These are phyloP conservation scores for Kazachstania africana DNA, from an alignment of 805 yeast genomes.

Conservation along the genomic window DNA sequence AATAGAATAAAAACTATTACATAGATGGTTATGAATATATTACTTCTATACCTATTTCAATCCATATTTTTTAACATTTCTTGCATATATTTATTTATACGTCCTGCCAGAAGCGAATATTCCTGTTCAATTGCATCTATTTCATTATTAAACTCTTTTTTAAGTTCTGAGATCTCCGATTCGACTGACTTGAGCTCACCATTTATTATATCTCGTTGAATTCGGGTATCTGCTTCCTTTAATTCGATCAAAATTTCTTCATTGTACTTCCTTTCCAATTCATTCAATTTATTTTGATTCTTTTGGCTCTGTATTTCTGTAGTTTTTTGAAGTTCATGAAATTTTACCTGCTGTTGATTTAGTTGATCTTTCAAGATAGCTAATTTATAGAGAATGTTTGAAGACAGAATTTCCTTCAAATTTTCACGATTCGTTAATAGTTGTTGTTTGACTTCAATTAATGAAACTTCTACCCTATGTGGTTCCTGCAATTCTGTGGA, in stretches of 20 bases:
- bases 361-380: slow-evolving; percentile 32
- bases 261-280: slow-evolving; percentile 35
- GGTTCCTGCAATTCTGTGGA: slow-evolving; percentile 36
- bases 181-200: slow-evolving; percentile 30
- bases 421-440: slow-evolving; percentile 32
- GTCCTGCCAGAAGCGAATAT: slow-evolving; percentile 42
- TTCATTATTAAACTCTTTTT: slow-evolving; percentile 39
- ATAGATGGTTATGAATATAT: background rate
- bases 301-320: slow-evolving; percentile 33
- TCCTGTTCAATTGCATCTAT: slow-evolving; percentile 41
- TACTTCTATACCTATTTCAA: background rate
- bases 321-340: slow-evolving; percentile 37
- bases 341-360: slow-evolving; percentile 37
- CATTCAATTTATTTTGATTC: slow-evolving; percentile 34
- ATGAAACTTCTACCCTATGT: slow-evolving; percentile 27
- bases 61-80: slow-evolving; percentile 13
- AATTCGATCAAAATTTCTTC: slow-evolving; percentile 38
- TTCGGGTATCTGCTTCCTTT: slow-evolving; percentile 36
- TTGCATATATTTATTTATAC: slow-evolving; percentile 37
- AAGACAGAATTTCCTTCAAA: slow-evolving; percentile 27
- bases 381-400: slow-evolving; percentile 32
- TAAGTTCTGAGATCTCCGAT: slow-evolving; percentile 24
- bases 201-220: slow-evolving; percentile 27
- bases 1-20: background rate
- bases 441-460: slow-evolving; percentile 40